Evolutionary conservation across 1,139 yeast species (phyloP).

Genomic region (Blastobotrys arbuscula): DNA sequence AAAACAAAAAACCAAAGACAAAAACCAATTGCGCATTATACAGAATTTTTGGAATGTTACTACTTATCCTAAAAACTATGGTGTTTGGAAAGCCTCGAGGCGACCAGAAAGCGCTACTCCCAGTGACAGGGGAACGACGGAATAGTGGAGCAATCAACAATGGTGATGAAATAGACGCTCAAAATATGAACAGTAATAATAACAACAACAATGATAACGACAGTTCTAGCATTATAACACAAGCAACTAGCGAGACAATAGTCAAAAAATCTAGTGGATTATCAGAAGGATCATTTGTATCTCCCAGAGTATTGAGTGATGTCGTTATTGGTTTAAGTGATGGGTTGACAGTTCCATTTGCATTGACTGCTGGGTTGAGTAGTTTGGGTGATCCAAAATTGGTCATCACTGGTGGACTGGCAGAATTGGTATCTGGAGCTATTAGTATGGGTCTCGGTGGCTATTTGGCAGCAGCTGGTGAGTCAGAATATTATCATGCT

Average conservation of each 20-base stretch:
- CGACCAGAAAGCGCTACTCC: constrained; percentile 23
- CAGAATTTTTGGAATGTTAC: background rate
- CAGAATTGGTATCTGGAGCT: constrained; percentile 80
- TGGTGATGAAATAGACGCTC: background rate
- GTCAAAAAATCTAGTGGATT: background rate
- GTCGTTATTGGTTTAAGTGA: constrained; percentile 74
- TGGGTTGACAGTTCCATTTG: constrained; percentile 81
- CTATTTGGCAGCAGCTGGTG: constrained; percentile 74
- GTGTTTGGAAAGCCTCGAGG: constrained; percentile 25
- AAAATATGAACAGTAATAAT: background rate
- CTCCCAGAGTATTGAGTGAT: constrained; percentile 68
- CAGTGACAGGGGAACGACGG: background rate
- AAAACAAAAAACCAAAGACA: too few species aligned
- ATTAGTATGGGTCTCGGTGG: constrained; percentile 86
- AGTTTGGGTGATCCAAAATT: constrained; percentile 66
- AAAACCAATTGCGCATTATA: too few species aligned
- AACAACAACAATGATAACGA: background rate
- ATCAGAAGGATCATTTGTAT: constrained; percentile 19
- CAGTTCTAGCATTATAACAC: background rate
- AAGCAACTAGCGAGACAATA: background rate
- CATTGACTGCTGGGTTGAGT: constrained; percentile 75
- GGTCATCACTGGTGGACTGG: constrained; percentile 82
- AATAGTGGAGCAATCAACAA: constrained; percentile 1
- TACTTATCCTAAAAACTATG: background rate
- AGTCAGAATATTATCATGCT: constrained; percentile 44